Conservation (phyloP, 441 rosid genomes). For the Sinapis alba region DNA sequence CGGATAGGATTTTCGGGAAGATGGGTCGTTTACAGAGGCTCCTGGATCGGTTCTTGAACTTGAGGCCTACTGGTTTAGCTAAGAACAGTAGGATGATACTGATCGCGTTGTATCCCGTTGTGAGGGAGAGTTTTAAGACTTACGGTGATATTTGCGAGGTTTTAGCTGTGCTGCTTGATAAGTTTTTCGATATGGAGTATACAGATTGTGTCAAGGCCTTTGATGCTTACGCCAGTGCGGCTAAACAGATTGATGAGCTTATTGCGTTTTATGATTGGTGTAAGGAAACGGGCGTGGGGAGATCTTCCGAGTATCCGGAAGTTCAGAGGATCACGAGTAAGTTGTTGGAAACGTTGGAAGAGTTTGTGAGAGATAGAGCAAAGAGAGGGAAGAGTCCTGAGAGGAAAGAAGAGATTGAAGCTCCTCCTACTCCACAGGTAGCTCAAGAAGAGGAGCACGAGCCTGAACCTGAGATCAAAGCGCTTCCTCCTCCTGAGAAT, state of each 20-base stretch:
- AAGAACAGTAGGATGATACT: constrained; percentile 55
- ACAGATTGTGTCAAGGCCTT: constrained; percentile 56
- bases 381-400: constrained; percentile 53
- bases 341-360: constrained; percentile 59
- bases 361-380: constrained; percentile 53
- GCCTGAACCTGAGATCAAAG: constrained; percentile 52
- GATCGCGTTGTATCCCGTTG: constrained; percentile 48
- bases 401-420: constrained; percentile 43
- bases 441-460: constrained; percentile 41
- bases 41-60: constrained; percentile 63
- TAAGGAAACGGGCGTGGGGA: constrained; percentile 58
- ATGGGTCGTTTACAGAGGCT: constrained; percentile 90
- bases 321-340: constrained; percentile 58
- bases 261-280: constrained; percentile 58
- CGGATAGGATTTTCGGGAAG: constrained; percentile 83
- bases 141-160: constrained; percentile 60
- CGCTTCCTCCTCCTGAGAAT: constrained; percentile 63
- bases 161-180: constrained; percentile 51
- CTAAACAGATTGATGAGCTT: constrained; percentile 64
- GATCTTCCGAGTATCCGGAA: constrained; percentile 62
- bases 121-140: constrained; percentile 60
- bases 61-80: constrained; percentile 54
- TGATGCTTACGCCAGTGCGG: constrained; percentile 54
- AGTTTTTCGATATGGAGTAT: constrained; percentile 60
- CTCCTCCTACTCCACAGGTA: constrained; percentile 29